Evolutionary conservation across 2,329 filamentous ascomycete species (phyloP), one percentile per base, ranked within the genome.

Genomic region (Epichloe glyceriae): DNA sequence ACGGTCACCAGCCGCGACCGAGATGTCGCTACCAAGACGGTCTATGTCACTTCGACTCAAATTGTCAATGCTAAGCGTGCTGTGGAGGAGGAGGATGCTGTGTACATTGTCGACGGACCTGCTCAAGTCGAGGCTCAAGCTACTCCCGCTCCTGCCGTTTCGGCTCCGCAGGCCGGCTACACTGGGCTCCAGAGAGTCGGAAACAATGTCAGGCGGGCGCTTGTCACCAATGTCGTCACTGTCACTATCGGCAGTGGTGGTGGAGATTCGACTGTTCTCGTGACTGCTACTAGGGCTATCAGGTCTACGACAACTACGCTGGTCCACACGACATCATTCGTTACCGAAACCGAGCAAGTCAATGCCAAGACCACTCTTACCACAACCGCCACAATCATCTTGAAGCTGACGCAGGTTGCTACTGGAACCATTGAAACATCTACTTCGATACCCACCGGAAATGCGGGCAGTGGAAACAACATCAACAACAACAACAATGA

Each of bases 301-400:
- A 56, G 64, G 47, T 59, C 60, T 11, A 68, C 67, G 10, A 55
- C 57, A n/a, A 65, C 60, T 14, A 61, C 60, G 51, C 39, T 58
- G 22, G 60, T 61, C 17, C 62, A 58, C 51, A 50, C 58, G 17
- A 66, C 64, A 26, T 60, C 54, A 46, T 59, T 57, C 3, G 53
- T 67, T 14, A 67, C 65, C 26, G 59, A 64, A 60, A 69, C 64
- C 1, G 57, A 57, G 17, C 57, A 64, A 49, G 57, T 51, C 34
- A 66, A 64, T 54, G 69, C 70, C 50, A 64, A 59, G 52, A 65
- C 67, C 42, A 72, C 69, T 6, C 42, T 63, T 22, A 70, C 68
- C 26, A 53, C 59, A 20, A 69, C 68, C n/a, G 66, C 64, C 55
- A 69, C 63, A 17, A 58, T 66, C 35, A 60, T 61, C 34, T 57